Conservation (phyloP, 176 grass and related monocot genomes). For the Dactylis glomerata region DNA sequence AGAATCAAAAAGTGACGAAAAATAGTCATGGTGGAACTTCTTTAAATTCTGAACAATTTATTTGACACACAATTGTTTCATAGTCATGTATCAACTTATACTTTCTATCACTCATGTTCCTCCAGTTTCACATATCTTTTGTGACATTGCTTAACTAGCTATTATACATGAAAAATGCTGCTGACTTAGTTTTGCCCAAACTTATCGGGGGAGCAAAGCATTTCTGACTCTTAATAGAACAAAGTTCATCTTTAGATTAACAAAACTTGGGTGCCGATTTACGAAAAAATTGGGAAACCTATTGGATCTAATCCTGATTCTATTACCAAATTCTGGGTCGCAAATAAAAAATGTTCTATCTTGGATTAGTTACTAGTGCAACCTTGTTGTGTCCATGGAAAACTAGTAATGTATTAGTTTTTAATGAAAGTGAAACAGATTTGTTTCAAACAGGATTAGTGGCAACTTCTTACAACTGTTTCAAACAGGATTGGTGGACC, state of each 20-base stretch:
- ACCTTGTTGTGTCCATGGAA: too few species aligned
- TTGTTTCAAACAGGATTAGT: too few species aligned
- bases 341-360: too few species aligned
- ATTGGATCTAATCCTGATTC: neutral
- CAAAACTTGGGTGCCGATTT: neutral
- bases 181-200: neutral
- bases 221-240: neutral
- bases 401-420: too few species aligned
- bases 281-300: neutral
- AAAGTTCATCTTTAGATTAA: neutral
- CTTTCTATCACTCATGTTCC: neutral
- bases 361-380: too few species aligned
- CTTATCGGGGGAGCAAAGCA: neutral
- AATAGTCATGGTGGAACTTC: neutral
- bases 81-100: neutral
- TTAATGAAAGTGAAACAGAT: too few species aligned
- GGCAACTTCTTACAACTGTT: neutral
- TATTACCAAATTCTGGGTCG: too few species aligned
- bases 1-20: neutral
- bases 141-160: neutral
- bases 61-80: neutral
- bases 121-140: neutral
- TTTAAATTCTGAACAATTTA: neutral
- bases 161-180: neutral
- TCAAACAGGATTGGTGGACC: too few species aligned